Evolutionary conservation across 2,329 filamentous ascomycete genomes (phyloP).

Genomic region (Hortaea sp.): DNA sequence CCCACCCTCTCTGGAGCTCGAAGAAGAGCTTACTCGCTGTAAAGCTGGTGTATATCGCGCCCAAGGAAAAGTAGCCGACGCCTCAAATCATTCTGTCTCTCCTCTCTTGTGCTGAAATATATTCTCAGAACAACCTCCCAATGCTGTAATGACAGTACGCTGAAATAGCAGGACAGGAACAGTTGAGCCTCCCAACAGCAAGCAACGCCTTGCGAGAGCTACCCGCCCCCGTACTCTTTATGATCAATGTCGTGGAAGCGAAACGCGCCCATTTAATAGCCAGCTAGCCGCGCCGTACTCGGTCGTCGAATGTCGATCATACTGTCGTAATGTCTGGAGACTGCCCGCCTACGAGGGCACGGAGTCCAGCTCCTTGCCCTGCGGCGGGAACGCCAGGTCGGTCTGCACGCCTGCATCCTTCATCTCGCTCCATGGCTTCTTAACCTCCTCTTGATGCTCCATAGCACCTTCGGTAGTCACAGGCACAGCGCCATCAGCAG

Average conservation of each 20-base stretch:
- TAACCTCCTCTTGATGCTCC: constrained; percentile 15
- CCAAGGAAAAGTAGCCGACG: neutral
- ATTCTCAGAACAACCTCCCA: constrained; percentile 4
- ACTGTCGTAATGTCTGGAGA: neutral
- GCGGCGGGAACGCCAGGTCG: constrained; percentile 7
- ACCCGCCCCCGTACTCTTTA: neutral
- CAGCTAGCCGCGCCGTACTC: neutral
- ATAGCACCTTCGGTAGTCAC: constrained; percentile 12
- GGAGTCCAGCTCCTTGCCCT: constrained; percentile 15
- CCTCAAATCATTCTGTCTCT: neutral
- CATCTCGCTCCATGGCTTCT: constrained; percentile 12
- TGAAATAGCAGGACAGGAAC: constrained; percentile 6
- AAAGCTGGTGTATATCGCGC: neutral
- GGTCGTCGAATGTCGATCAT: neutral
- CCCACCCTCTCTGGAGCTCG: neutral
- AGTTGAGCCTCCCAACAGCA: constrained; percentile 4
- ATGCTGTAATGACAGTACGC: constrained; percentile 9
- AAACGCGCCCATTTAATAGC: neutral
- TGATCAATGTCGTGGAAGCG: neutral
- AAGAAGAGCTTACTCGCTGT: neutral
- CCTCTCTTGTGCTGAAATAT: neutral
- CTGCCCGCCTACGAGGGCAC: constrained; percentile 1
- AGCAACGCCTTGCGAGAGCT: constrained; percentile 3
- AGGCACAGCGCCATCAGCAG: constrained; percentile 5
- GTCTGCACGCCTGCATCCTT: constrained; percentile 24